phyloP scores from a whole-genome alignment of 2,329 filamentous ascomycete genomes.

The Fragosphaeria purpurea region DNA sequence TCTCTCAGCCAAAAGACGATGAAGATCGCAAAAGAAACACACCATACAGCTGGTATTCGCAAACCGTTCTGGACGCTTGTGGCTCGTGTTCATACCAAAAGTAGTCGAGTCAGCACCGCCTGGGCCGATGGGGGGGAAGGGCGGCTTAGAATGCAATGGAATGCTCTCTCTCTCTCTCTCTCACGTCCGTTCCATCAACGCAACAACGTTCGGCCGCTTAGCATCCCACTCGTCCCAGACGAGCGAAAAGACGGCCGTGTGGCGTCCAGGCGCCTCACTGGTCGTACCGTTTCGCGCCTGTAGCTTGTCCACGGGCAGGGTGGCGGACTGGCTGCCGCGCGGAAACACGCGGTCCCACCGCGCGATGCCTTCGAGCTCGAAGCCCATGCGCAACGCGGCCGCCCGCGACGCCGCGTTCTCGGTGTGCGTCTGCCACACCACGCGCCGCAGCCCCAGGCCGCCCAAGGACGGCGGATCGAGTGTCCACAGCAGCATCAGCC shows the following conservation, averaged over 20 bases:
- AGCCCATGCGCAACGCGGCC: slow-evolving; percentile 1
- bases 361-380: slow-evolving; percentile 4
- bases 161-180: no score
- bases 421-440: slow-evolving; percentile 4
- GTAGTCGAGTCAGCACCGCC: no score
- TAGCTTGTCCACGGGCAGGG: not conserved
- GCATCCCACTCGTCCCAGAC: slow-evolving; percentile 11
- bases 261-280: slow-evolving; percentile 2
- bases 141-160: no score
- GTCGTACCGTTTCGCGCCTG: not conserved
- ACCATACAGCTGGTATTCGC: no score
- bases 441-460: slow-evolving; percentile 6
- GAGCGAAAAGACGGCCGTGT: slow-evolving; percentile 6
- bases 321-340: not conserved
- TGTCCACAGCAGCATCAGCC: slow-evolving; percentile 2
- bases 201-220: slow-evolving; percentile 2
- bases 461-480: slow-evolving; percentile 1
- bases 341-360: slow-evolving; percentile 1
- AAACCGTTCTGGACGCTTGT: no score
- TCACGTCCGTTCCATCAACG: not conserved
- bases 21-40: no score
- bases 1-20: no score
- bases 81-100: no score
- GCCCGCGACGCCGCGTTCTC: slow-evolving; percentile 2
- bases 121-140: no score